phyloP scores from a whole-genome alignment of 1,139 yeast species.

The Fermentozyma sake region DNA sequence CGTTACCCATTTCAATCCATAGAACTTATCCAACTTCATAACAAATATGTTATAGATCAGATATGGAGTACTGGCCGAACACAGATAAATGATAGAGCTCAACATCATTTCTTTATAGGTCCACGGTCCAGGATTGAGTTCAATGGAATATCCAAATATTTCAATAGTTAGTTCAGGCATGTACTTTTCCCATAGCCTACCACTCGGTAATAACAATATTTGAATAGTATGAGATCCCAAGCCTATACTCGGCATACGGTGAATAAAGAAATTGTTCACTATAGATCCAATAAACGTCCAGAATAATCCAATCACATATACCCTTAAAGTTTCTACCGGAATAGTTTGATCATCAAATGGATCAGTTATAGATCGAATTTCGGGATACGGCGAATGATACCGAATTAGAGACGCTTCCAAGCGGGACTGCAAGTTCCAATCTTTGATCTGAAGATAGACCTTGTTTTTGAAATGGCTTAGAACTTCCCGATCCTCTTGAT shows the following conservation, averaged over 20 bases:
- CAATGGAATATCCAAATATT: constrained; percentile 17
- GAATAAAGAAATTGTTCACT: constrained; percentile 42
- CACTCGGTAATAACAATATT: constrained; percentile 37
- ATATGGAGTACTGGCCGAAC: constrained; percentile 44
- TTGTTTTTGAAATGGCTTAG: constrained; percentile 19
- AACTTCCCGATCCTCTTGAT: constrained; percentile 6
- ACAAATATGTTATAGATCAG: constrained; percentile 43
- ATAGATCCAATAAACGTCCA: constrained; percentile 44
- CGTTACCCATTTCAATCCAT: constrained; percentile 43
- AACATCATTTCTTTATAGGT: constrained; percentile 29
- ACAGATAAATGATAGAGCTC: constrained; percentile 40
- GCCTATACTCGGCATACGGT: constrained; percentile 38
- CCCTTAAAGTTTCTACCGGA: constrained; percentile 41
- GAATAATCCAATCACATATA: constrained; percentile 33
- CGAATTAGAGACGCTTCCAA: constrained; percentile 40
- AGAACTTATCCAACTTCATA: constrained; percentile 41
- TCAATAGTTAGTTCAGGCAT: constrained; percentile 25
- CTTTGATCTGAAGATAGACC: constrained; percentile 25
- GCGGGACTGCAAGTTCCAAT: constrained; percentile 34
- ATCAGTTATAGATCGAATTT: constrained; percentile 42
- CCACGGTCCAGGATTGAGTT: constrained; percentile 42
- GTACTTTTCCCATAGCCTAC: constrained; percentile 35
- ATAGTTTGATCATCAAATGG: constrained; percentile 38
- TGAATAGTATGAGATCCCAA: constrained; percentile 41
- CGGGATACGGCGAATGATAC: constrained; percentile 45